Evolutionary conservation across 805 yeast species (phyloP).

Genomic region (Suhomyces pyralidae): DNA sequence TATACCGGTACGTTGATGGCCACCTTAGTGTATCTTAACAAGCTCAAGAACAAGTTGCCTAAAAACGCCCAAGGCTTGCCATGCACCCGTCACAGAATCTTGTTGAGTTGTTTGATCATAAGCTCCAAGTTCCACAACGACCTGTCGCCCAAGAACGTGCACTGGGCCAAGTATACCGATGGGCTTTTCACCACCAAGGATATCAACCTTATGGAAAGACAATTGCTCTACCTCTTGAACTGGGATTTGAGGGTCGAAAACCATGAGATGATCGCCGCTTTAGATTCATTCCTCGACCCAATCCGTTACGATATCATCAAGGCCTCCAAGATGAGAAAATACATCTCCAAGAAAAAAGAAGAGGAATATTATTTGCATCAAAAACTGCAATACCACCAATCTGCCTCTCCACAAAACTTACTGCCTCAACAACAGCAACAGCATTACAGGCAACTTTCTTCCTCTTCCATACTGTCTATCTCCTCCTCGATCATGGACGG

Average conservation of each 20-base stretch:
- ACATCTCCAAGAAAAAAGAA: slow-evolving; percentile 24
- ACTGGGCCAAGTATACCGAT: slow-evolving; percentile 79
- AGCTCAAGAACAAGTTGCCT: slow-evolving; percentile 60
- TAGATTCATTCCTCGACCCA: slow-evolving; percentile 50
- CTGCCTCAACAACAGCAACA: slow-evolving; percentile 3
- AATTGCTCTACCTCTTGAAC: slow-evolving; percentile 60
- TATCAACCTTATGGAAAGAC: slow-evolving; percentile 78
- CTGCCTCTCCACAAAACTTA: slow-evolving; percentile 1
- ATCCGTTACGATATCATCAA: slow-evolving; percentile 41
- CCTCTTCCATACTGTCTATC: slow-evolving; percentile 7
- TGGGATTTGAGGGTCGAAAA: slow-evolving; percentile 61
- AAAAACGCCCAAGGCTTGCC: slow-evolving; percentile 72
- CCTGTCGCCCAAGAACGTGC: slow-evolving; percentile 71
- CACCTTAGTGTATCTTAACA: slow-evolving; percentile 64
- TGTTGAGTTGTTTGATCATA: slow-evolving; percentile 69
- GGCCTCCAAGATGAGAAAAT: slow-evolving; percentile 32
- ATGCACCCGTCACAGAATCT: slow-evolving; percentile 75
- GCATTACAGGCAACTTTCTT: slow-evolving; percentile 22
- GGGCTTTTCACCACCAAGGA: slow-evolving; percentile 67
- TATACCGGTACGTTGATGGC: slow-evolving; percentile 76
- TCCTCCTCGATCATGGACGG: slow-evolving; percentile 9
- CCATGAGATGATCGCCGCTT: slow-evolving; percentile 40
- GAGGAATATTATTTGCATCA: slow-evolving; percentile 11
- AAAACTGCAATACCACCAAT: not conserved
- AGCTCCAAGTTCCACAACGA: slow-evolving; percentile 76